Conservation (phyloP, 345 rosid genomes). For the Psidium guajava region DNA sequence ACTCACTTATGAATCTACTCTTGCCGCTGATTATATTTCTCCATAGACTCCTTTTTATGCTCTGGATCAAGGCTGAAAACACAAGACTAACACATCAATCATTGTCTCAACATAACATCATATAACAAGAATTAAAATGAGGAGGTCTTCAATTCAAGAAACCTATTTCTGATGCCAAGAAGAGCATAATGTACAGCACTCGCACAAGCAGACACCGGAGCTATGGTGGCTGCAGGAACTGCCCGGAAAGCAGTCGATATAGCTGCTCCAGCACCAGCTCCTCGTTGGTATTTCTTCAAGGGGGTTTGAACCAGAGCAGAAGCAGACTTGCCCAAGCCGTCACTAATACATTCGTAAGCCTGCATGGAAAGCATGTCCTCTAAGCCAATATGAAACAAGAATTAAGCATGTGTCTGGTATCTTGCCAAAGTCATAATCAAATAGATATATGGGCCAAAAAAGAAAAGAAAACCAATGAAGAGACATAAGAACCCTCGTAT, state of each 20-base stretch:
- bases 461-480: neutral
- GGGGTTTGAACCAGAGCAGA: conserved; percentile 82
- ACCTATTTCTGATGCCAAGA: conserved; percentile 93
- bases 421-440: neutral
- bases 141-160: neutral
- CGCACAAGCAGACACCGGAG: conserved; percentile 84
- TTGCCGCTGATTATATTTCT: conserved; percentile 52
- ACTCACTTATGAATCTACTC: conserved; percentile 17
- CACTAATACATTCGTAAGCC: conserved; percentile 82
- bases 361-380: conserved; percentile 16
- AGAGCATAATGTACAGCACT: conserved; percentile 70
- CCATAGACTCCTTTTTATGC: conserved; percentile 93
- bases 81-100: neutral
- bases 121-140: neutral
- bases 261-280: conserved; percentile 78
- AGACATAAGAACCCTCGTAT: neutral
- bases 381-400: neutral
- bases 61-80: conserved; percentile 89
- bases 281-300: conserved; percentile 67
- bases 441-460: neutral
- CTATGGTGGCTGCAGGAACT: conserved; percentile 91
- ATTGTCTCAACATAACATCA: neutral
- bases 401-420: neutral
- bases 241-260: conserved; percentile 66
- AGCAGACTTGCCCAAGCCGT: conserved; percentile 85